Conservation (phyloP, 352 stramenopile genomes). For the Thalassiosira pacifica region DNA sequence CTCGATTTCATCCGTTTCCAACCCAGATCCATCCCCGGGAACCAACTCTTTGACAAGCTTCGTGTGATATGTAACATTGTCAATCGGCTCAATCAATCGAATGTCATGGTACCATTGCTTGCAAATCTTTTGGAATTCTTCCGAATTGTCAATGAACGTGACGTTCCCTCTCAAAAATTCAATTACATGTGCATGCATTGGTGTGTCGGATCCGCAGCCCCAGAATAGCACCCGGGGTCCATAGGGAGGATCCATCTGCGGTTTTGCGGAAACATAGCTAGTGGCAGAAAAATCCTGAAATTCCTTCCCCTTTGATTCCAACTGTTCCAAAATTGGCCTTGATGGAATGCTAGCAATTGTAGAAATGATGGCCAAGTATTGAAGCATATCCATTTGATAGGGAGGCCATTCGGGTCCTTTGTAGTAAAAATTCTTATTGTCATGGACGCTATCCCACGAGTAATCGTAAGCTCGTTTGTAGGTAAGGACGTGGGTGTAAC, state of each 20-base stretch:
- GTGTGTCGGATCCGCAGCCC: constrained; percentile 26
- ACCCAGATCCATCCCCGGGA: constrained; percentile 10
- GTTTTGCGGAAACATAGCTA: too few relatives aligned
- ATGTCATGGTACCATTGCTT: constrained; percentile 20
- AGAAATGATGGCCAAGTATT: constrained; percentile 11
- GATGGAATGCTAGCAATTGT: constrained; percentile 21
- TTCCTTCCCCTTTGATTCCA: background rate
- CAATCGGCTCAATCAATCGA: constrained; percentile 25
- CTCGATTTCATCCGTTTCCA: constrained; percentile 27
- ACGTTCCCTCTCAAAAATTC: constrained; percentile 31
- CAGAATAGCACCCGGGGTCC: constrained; percentile 31
- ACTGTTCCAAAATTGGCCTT: constrained; percentile 8
- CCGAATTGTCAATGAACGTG: constrained; percentile 32
- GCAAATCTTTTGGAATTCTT: constrained; percentile 1
- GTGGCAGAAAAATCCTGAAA: too few relatives aligned
- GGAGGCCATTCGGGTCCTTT: background rate
- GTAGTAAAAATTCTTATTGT: background rate
- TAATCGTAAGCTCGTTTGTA: constrained; percentile 18
- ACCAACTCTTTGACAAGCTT: constrained; percentile 5
- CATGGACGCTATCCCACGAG: background rate
- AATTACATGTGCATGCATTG: constrained; percentile 16
- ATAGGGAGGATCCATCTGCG: too few relatives aligned
- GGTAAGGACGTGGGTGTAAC: constrained; percentile 7
- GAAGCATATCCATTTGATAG: constrained; percentile 26
- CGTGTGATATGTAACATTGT: background rate